Base-by-base conservation (phyloP, 2,329 filamentous ascomycete genomes). In the Apiospora saccharicola region DNA sequence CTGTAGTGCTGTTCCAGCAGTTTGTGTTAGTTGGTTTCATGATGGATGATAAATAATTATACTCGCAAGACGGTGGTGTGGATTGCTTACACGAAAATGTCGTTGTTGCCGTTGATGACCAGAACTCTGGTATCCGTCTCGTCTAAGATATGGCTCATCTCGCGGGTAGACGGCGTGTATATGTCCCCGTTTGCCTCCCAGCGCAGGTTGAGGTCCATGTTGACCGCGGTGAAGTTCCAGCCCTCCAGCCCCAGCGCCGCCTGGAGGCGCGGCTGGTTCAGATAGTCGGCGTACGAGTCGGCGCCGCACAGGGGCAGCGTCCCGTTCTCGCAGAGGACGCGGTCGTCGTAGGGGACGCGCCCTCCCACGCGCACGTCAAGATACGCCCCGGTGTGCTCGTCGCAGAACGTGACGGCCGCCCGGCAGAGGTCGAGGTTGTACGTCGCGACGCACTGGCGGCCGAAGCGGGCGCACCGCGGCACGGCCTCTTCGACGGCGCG, bases 361-460 rank as follows among this genome's bases (percentile, higher is more conserved):
- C 68, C 47, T 6, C 64, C 49, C 8, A 72, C 13, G 7, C 71
- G 67, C 26, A 46, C 37, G 4, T 51, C 51, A 12, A 74, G 46
- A 37, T 41, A 57, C 24, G 14, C 26, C 34, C 68, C 68, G 24
- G 72, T 70, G 8, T 71, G 57, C 22, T 69, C 70, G 37, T 37
- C 43, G 67, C 73, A 74, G 64, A 47, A 74, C 26, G 19, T n/a
- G 22, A 22, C 16, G 16, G 73, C 73, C 14, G 53, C 70, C 19
- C 30, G 30, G 72, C 73, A 74, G 46, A 74, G 57, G 43, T 74
- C 70, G 24, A 51, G 26, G 49, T 72, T 71, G 34, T 74, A 74
- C 6, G 67, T 73, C n/a, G 72, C 72, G 12, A 73, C 51, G 41
- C 73, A 74, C 19, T 73, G 51, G n/a, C 44, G 30, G 47, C 44